phyloP scores from a whole-genome alignment of 2,329 filamentous ascomycete species.

The Cladobotryum mycophilum region DNA sequence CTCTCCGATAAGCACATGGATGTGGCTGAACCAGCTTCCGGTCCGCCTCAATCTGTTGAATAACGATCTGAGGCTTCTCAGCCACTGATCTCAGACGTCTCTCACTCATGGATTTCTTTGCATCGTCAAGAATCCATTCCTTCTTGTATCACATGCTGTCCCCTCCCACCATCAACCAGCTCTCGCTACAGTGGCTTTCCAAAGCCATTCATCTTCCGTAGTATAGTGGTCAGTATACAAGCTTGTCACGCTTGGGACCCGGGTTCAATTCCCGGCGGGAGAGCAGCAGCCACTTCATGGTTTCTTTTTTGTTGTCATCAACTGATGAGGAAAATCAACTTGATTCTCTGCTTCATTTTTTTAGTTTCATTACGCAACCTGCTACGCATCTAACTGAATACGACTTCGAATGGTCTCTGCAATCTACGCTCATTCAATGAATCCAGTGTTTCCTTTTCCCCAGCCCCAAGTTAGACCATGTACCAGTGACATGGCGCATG shows the following conservation, averaged over 20 bases:
- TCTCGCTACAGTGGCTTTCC: constrained; percentile 8
- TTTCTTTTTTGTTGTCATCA: not conserved
- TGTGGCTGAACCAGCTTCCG: too few relatives aligned
- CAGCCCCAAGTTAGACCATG: not conserved
- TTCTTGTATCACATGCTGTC: not conserved
- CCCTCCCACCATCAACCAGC: constrained; percentile 2
- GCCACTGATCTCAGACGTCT: too few relatives aligned
- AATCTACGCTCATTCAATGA: too few relatives aligned
- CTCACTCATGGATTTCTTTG: too few relatives aligned
- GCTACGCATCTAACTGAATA: too few relatives aligned
- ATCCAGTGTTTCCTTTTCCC: not conserved
- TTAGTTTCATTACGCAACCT: not conserved
- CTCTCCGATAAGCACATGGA: too few relatives aligned
- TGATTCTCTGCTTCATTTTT: not conserved
- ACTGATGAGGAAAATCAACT: not conserved
- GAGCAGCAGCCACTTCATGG: constrained; percentile 1
- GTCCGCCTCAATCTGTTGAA: too few relatives aligned
- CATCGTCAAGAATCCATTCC: not conserved
- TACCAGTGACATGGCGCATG: constrained; percentile 9
- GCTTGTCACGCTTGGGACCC: constrained; percentile 21
- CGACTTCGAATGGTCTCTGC: too few relatives aligned
- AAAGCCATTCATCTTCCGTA: constrained; percentile 14
- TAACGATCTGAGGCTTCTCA: too few relatives aligned
- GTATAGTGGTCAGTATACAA: constrained; percentile 21
- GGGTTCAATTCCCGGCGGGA: constrained; percentile 21